Conservation (phyloP, 306 rosid genomes). For the Luffa aegyptiaca region DNA sequence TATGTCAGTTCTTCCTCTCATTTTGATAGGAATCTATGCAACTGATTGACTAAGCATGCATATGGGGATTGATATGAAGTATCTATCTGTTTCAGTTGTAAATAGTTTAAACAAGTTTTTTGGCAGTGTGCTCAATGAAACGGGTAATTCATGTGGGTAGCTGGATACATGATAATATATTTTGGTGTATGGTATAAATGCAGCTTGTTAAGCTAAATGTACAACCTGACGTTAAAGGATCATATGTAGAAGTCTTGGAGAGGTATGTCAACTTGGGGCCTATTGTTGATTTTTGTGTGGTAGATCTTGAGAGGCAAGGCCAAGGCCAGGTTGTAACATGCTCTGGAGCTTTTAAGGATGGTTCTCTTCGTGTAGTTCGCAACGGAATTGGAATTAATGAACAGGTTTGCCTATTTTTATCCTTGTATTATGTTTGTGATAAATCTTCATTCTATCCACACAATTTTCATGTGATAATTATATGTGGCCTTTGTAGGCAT, state of each 20-base stretch:
- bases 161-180: not conserved
- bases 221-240: slow-evolving; percentile 89
- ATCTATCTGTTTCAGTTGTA: not conserved
- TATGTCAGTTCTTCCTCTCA: not conserved
- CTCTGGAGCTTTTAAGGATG: slow-evolving; percentile 98
- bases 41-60: not conserved
- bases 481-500: slow-evolving; percentile 52
- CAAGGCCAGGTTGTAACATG: slow-evolving; percentile 99
- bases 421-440: not conserved
- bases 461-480: not conserved
- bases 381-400: slow-evolving; percentile 95
- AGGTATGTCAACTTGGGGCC: slow-evolving; percentile 97
- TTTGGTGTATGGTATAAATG: slow-evolving; percentile 21
- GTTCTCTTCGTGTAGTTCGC: slow-evolving; percentile 93
- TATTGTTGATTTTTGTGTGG: slow-evolving; percentile 92
- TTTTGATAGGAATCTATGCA: not conserved
- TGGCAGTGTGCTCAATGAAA: not conserved
- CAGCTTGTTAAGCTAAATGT: slow-evolving; percentile 85
- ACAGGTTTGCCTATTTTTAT: slow-evolving; percentile 46
- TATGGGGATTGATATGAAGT: not conserved
- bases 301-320: slow-evolving; percentile 99
- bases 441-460: not conserved
- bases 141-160: not conserved
- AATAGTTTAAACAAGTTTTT: not conserved
- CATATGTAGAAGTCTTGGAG: slow-evolving; percentile 85